Base-by-base conservation (phyloP, 257 asterid genomes). In the Gynochthodes officinalis region DNA sequence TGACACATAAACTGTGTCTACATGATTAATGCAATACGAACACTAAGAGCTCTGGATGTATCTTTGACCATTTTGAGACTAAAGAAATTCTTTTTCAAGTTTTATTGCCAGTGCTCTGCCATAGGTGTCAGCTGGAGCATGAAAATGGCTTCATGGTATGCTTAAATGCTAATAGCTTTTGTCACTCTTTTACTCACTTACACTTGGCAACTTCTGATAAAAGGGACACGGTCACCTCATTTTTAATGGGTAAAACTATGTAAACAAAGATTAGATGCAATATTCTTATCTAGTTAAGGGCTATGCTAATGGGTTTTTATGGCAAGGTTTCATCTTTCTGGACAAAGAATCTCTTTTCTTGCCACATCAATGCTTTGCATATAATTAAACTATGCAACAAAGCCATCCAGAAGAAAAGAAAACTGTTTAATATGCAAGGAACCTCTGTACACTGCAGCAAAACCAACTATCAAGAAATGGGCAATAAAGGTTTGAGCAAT, bases 331-430 rank as follows among this genome's bases (percentile, higher is more conserved):
- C 49, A 66, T 35, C 49, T 65, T 66, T 62, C 25, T 23, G 39
- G 78, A 60, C 67, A 58, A 67, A 67, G 78, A 67, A 75, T 75
- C 74, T n/a, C 66, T 58, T 75, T 75, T 75, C 42, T 75, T 58
- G 23, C 66, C 54, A 25, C 40, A 21, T 13, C 28, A 59, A 37
- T n/a, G 48, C 52, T 66, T 55, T 10, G 60, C 55, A 37, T 25
- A 37, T 64, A 25, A 2, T 60, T 28, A 61, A 73, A 40, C 40
- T 30, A 43, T 60, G 50, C 42, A 48, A 71, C 39, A 63, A 73
- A 23, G 62, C 50, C 49, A 30, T 10, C 16, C 33, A 19, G 54
- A 64, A n/a, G 42, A 32, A 32, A 64, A 54, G 7, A 42, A 64
- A 73, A 73, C 33, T 37, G 21, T 54, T 23, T 12, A 23, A 54